Evolutionary conservation across 1,139 yeast genomes (phyloP).

Genomic region (Blastobotrys elegans): DNA sequence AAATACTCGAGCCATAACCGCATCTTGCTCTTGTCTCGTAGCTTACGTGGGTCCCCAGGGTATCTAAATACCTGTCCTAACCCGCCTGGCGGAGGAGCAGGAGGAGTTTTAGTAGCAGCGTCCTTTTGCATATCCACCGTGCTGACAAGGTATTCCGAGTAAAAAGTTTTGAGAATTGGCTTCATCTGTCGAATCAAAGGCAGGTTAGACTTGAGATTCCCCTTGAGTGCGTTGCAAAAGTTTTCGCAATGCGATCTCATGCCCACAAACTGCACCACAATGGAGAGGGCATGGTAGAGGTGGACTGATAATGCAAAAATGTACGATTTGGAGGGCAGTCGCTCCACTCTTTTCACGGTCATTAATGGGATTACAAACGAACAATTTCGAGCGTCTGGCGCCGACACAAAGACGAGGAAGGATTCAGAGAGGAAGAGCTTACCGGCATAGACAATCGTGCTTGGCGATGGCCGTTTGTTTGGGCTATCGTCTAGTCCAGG

Average conservation of each 20-base stretch:
- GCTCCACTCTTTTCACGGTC: slow-evolving; percentile 77
- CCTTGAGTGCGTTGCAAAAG: slow-evolving; percentile 66
- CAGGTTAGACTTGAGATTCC: slow-evolving; percentile 58
- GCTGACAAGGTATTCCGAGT: slow-evolving; percentile 75
- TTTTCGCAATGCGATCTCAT: slow-evolving; percentile 72
- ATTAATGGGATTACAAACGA: slow-evolving; percentile 69
- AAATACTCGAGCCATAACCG: slow-evolving; percentile 92
- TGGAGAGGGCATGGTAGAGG: slow-evolving; percentile 60
- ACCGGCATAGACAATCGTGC: slow-evolving; percentile 44
- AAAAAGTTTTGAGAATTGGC: slow-evolving; percentile 66
- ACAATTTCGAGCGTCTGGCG: slow-evolving; percentile 63
- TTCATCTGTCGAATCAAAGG: slow-evolving; percentile 56
- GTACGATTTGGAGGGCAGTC: slow-evolving; percentile 70
- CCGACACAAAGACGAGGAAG: slow-evolving; percentile 68
- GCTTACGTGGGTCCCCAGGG: slow-evolving; percentile 81
- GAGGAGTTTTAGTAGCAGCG: too few relatives aligned
- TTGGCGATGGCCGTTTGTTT: slow-evolving; percentile 2
- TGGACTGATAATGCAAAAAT: slow-evolving; percentile 74
- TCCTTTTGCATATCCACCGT: slow-evolving; percentile 12
- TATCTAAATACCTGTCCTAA: slow-evolving; percentile 75
- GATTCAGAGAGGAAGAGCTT: slow-evolving; percentile 65
- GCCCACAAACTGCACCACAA: slow-evolving; percentile 73
- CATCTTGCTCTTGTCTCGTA: slow-evolving; percentile 79
- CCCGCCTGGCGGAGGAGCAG: slow-evolving; percentile 72
- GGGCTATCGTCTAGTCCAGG: slow-evolving; percentile 25